A percentile compares a stretch with the other conserved stretches of the same genome.
phyloP scores from a whole-genome alignment of 495 filamentous ascomycete species.

The Staphylotrichum longicolle region DNA sequence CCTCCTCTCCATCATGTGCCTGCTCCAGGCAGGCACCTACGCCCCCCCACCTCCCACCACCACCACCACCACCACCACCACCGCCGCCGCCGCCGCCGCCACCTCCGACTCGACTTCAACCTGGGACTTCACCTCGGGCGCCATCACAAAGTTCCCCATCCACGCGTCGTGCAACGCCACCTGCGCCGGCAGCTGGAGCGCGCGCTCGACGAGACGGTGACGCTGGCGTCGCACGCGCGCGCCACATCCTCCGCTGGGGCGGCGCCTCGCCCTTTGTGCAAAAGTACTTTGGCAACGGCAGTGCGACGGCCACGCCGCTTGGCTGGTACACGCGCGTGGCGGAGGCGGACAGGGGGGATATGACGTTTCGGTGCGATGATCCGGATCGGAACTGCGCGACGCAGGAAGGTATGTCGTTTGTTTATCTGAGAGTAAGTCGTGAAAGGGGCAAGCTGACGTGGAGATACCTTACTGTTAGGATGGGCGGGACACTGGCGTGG shows the following conservation, averaged over 20 bases:
- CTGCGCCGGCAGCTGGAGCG: conserved; percentile 46
- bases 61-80: background rate
- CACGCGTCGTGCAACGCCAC: conserved; percentile 57
- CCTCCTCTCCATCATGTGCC: conserved; percentile 4
- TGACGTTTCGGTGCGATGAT: conserved; percentile 59
- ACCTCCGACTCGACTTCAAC: background rate
- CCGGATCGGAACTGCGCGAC: conserved; percentile 54
- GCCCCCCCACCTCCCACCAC: conserved; percentile 5
- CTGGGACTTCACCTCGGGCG: conserved; percentile 21
- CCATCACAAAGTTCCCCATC: conserved; percentile 41
- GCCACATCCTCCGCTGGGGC: conserved; percentile 49
- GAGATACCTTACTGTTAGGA: conserved; percentile 27
- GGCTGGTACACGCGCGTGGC: conserved; percentile 29
- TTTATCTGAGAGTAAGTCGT: background rate
- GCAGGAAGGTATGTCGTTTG: conserved; percentile 37
- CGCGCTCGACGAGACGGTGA: conserved; percentile 49
- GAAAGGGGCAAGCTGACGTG: background rate
- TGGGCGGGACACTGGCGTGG: conserved; percentile 62
- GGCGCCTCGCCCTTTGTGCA: conserved; percentile 51
- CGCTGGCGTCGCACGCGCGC: conserved; percentile 49
- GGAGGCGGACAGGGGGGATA: conserved; percentile 44
- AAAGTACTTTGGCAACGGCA: conserved; percentile 54
- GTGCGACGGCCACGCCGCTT: conserved; percentile 12
- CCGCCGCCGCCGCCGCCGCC: conserved; percentile 4
- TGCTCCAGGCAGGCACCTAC: background rate